Evolutionary conservation across 345 rosid genomes (phyloP), one percentile per base, ranked within the genome.

Genomic region (Rhizophora mangle): DNA sequence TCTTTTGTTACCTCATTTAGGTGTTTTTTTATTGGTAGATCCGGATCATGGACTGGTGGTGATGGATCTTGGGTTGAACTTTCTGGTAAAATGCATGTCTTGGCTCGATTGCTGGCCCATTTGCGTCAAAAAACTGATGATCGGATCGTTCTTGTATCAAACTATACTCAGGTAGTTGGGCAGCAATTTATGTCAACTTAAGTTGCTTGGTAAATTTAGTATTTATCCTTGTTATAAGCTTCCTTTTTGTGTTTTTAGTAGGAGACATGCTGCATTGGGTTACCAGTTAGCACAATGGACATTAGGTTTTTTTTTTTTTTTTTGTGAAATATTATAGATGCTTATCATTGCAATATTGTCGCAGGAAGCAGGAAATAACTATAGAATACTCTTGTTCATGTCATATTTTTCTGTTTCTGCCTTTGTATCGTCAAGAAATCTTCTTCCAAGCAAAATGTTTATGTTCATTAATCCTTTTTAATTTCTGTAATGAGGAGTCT

Each of bases 51-150:
- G 97, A 86, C 81, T 68, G 97, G 99, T 61, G 98, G 96, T 76
- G 85, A 86, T 80, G 99, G 97, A 69, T 84, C 96, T 53, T 94
- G 99, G 99, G 91, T 95, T 72, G 99, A 92, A 77, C 90, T 95
- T 49, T 95, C 99, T 21, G 96, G 99, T 68, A 92, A 95, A 90
- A 92, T 95, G 99, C 97, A 87, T 80, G 94, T 95, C 70, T 82
- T 95, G 81, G 92, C 98, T 58, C 87, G 96, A 74, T 79, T 95
- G 61, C 82, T 95, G 75, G 91, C 89, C 39, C 93, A 88, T 82
- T 86, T 95, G 71, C 92, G 89, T 61, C 85, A 80, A 63, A 83
- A 75, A 80, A 95, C 97, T 53, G 85, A 90, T 83, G 97, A 95
- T 74, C 89, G 99, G 62, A 95, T 95, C 65, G 96, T 95, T 68